A percentile compares a stretch with the other conserved stretches of the same genome.
These are phyloP conservation scores for Xylaria cubensis DNA, from an alignment of 495 filamentous ascomycete species.

Conservation along the genomic window DNA sequence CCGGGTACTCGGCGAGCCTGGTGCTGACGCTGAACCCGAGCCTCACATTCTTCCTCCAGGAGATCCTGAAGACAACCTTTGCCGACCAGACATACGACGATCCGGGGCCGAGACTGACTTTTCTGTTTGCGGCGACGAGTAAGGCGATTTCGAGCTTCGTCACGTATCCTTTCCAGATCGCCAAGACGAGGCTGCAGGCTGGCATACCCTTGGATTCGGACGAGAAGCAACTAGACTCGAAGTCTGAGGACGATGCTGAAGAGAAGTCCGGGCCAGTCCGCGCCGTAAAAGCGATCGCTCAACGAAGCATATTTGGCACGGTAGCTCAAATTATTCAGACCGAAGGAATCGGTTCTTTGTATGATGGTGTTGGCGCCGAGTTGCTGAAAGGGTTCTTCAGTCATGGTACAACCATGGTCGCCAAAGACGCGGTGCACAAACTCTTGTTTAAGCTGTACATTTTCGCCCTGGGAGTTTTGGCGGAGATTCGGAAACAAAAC, in stretches of 20 bases:
- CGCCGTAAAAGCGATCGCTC: slow-evolving; percentile 31
- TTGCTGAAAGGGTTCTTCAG: slow-evolving; percentile 84
- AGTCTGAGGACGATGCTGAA: slow-evolving; percentile 23
- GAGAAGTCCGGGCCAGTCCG: slow-evolving; percentile 25
- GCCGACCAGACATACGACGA: slow-evolving; percentile 56
- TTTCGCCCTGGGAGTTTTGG: slow-evolving; percentile 46
- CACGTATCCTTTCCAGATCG: slow-evolving; percentile 87
- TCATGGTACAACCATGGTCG: slow-evolving; percentile 88
- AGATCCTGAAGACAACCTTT: slow-evolving; percentile 64
- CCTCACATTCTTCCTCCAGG: slow-evolving; percentile 85
- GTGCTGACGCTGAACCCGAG: slow-evolving; percentile 86
- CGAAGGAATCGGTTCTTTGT: slow-evolving; percentile 75
- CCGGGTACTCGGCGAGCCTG: slow-evolving; percentile 82
- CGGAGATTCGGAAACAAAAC: slow-evolving; percentile 28
- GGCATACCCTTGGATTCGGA: slow-evolving; percentile 44
- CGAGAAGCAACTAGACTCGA: slow-evolving; percentile 6
- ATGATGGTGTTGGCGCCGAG: slow-evolving; percentile 79
- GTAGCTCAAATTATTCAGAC: slow-evolving; percentile 66
- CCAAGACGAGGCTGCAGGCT: slow-evolving; percentile 74
- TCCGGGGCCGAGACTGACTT: slow-evolving; percentile 52
- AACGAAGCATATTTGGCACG: slow-evolving; percentile 65
- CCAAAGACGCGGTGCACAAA: slow-evolving; percentile 83
- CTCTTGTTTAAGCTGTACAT: slow-evolving; percentile 74
- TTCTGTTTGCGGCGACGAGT: slow-evolving; percentile 80
- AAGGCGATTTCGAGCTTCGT: slow-evolving; percentile 80